Evolutionary conservation across 1,284 basidiomycete genomes (phyloP).

Genomic region (Gomphus sp.): DNA sequence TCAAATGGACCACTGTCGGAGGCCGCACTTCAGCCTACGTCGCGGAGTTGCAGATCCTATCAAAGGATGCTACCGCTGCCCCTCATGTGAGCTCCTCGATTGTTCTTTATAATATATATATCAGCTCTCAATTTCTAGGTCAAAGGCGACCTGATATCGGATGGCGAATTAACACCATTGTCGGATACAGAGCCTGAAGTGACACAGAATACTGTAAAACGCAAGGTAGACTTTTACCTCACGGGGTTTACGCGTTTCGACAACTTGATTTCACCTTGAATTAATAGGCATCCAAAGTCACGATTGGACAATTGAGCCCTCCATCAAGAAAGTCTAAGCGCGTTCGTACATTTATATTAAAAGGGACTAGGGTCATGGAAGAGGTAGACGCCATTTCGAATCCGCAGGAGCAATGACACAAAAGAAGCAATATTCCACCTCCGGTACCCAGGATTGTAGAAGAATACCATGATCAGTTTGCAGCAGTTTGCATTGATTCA

Average conservation of each 20-base stretch:
- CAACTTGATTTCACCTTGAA: not conserved
- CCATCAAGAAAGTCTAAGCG: not conserved
- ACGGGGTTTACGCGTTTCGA: not conserved
- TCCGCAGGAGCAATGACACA: not conserved
- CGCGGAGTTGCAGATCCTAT: constrained; percentile 50
- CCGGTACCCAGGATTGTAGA: not conserved
- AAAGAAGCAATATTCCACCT: not conserved
- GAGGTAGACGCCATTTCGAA: not conserved
- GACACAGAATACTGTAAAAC: not conserved
- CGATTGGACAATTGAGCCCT: not conserved
- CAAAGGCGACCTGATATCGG: not conserved
- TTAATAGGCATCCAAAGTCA: not conserved
- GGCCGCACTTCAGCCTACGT: constrained; percentile 77
- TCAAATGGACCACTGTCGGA: constrained; percentile 73
- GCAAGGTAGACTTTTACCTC: not conserved
- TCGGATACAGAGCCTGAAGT: not conserved
- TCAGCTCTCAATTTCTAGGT: not conserved
- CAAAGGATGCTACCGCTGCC: constrained; percentile 5
- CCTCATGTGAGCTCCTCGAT: not conserved
- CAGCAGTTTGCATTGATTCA: not conserved
- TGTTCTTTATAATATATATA: not conserved
- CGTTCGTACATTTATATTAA: not conserved
- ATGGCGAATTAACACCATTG: not conserved
- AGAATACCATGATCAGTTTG: no score
- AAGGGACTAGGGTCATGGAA: not conserved